phyloP scores from a whole-genome alignment of 768 basidiomycete genomes.

The Serpula lacrymans region DNA sequence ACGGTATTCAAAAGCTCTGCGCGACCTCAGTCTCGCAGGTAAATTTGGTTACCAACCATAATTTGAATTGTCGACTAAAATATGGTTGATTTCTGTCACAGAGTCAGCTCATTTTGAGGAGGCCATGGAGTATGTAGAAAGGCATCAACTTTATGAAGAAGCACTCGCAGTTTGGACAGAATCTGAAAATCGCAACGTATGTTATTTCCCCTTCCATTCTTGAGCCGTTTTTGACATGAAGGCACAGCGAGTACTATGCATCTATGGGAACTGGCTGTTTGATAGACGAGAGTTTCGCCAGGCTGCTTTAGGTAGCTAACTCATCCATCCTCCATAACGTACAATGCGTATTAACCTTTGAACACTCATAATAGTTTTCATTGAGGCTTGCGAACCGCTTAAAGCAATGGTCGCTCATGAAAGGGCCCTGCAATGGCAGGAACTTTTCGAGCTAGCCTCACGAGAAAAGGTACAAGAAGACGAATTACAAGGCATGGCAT shows the following conservation, averaged over 20 bases:
- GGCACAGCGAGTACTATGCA: conserved; percentile 58
- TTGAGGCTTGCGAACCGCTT: conserved; percentile 54
- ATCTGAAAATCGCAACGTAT: conserved; percentile 60
- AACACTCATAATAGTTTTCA: conserved; percentile 54
- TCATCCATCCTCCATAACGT: conserved; percentile 1
- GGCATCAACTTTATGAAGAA: conserved; percentile 67
- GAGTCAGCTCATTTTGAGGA: conserved; percentile 74
- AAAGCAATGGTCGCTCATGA: conserved; percentile 91
- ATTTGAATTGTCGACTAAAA: neutral
- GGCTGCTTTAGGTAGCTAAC: conserved; percentile 68
- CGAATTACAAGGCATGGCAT: conserved; percentile 61
- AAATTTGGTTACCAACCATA: conserved; percentile 12
- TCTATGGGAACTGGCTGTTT: conserved; percentile 87
- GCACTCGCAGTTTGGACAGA: conserved; percentile 75
- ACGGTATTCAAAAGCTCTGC: conserved; percentile 69
- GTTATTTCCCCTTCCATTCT: conserved; percentile 10
- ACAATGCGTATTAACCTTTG: conserved; percentile 1
- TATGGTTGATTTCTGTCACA: conserved; percentile 22
- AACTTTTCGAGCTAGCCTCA: conserved; percentile 78
- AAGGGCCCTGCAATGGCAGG: conserved; percentile 85
- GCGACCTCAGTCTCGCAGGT: conserved; percentile 75
- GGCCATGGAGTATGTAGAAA: conserved; percentile 74
- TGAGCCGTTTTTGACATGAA: conserved; percentile 4
- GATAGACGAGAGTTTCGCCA: conserved; percentile 80
- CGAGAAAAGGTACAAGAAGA: conserved; percentile 47